Evolutionary conservation across 2,329 filamentous ascomycete species (phyloP), one percentile per base, ranked within the genome.

Genomic region (Byssochlamys sp.): DNA sequence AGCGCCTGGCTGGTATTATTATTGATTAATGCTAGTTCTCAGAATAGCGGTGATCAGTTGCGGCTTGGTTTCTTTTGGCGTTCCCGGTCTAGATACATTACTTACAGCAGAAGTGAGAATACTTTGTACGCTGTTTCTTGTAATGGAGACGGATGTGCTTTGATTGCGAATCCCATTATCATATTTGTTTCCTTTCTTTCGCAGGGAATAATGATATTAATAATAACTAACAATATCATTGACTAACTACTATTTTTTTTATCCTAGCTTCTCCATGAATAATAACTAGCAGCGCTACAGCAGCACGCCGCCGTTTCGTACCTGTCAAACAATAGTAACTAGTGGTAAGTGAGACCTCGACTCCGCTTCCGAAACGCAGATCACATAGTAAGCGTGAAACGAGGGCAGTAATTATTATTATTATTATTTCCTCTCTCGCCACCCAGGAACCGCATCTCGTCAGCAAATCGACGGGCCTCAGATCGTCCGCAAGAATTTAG

Each of bases 371-470:
- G 49, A 51, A 51, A 51, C 49, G 49, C 49, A 51, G 49, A 51
- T 51, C 49, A 51, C 14, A 24, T n/a, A 51, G 49, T 51, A 51
- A 51, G 49, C 49, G 49, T 51, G 49, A 51, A 51, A 51, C 49
- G 19, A 51, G 24, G 27, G 24, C 10, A 28, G 25, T 51, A 31
- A 9, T 31, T 19, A 31, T 2, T 31, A 4, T 2, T 31, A 31
- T 10, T 31, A 31, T 10, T 31, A 31, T 26, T 51, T 12, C 49
- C 24, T 9, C 14, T 26, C 24, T 28, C 25, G 49, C 49, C 49
- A 51, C 49, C 49, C 25, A 51, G 49, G 25, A 51, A 51, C 27
- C 49, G 24, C 19, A 19, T 49, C 24, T 49, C 24, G 25, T 26
- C 25, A 28, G 49, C 24, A 51, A 19, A 25, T 26, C 11, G 27